Conservation (phyloP, 371 early-diverging fungal species). For the Gilbertella persicaria region DNA sequence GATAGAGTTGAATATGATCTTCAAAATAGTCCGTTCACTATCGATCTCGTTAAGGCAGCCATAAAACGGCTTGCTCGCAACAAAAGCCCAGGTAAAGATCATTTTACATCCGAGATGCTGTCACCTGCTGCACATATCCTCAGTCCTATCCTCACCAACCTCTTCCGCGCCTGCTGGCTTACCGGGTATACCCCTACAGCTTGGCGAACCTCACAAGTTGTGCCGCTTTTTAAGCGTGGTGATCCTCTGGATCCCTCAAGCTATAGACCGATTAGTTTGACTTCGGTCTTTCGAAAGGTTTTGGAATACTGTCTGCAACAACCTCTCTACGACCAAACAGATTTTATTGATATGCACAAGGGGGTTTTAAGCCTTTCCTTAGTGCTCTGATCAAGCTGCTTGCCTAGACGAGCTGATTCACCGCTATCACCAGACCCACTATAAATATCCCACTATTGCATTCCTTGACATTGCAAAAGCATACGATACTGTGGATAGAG, state of each 20-base stretch:
- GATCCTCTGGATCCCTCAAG: slow-evolving; percentile 1
- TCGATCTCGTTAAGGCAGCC: background rate
- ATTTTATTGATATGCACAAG: slow-evolving; percentile 3
- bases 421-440: background rate
- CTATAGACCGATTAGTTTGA: slow-evolving; percentile 19
- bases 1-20: too few relatives aligned
- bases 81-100: slow-evolving; percentile 27
- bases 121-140: slow-evolving; percentile 9
- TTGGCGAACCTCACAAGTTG: slow-evolving; percentile 25
- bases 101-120: slow-evolving; percentile 25
- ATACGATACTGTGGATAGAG: slow-evolving; percentile 16
- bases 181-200: slow-evolving; percentile 13
- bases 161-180: slow-evolving; percentile 22
- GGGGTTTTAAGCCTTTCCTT: slow-evolving; percentile 8
- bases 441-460: slow-evolving; percentile 2
- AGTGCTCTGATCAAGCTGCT: slow-evolving; percentile 12
- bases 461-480: slow-evolving; percentile 20
- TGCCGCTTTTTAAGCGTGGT: slow-evolving; percentile 26
- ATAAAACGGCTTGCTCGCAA: slow-evolving; percentile 2
- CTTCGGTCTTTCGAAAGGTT: slow-evolving; percentile 18
- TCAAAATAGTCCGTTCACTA: background rate
- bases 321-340: background rate
- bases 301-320: slow-evolving; percentile 13
- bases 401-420: slow-evolving; percentile 10
- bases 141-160: background rate